Base-by-base conservation (phyloP, 331 rosid genomes). In the Acacia concinna region DNA sequence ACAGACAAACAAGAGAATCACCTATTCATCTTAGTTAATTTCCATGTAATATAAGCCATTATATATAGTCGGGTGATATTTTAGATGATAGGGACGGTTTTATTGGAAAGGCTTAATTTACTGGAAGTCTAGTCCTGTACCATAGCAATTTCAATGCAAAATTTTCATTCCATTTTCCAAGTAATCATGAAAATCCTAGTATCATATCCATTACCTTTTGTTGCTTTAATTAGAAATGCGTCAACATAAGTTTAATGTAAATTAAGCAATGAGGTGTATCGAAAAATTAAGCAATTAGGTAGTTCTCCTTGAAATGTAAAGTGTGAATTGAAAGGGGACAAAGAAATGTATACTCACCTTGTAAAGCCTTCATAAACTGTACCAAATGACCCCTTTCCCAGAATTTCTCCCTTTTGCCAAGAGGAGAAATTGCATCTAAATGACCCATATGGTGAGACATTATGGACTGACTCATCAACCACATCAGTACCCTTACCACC, bases 301-400 rank as follows among this genome's bases (percentile, higher is more conserved):
- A 20, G 34, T 59, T 27, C 27, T 27, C 66, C 66, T 59, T 11
- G 34, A 59, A 12, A 59, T 12, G 20, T 64, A 20, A 73, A 49
- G 78, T 63, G 71, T 37, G 37, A 56, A 34, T 6, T 21, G 21
- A 37, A 56, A 21, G 27, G 41, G 9, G 17, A 17, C 25, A 46
- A 4, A 46, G 28, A 18, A 4, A 51, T 44, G 32, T 62, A 20
- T 13, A 78, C 84, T 73, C 35, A 87, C 93, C 82, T 86, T 1
- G 93, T 87, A 63, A 87, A 87, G 27, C 89, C 93, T 82, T 89
- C 93, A 25, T 85, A 89, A 25, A 89, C 93, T 1, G 89, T 83
- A 27, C 93, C 91, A 51, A 79, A 87, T 3, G 93, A 87, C 15
- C 93, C 91, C 34, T 87, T 85, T 57, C 91, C 93, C 68, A 89